phyloP scores from a whole-genome alignment of 2,329 filamentous ascomycete species.

The Ophiostoma perfectum region DNA sequence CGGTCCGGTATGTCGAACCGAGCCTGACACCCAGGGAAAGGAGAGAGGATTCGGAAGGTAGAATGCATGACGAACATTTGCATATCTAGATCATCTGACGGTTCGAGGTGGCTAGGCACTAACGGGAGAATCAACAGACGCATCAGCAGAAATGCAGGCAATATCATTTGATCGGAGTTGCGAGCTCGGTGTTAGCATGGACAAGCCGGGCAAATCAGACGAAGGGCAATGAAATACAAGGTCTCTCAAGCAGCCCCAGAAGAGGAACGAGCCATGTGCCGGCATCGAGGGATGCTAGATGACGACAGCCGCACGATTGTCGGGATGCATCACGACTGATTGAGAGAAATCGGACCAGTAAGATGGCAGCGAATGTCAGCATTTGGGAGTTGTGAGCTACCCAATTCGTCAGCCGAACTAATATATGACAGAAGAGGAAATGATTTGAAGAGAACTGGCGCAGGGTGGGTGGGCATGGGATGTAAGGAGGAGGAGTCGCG shows the following conservation, averaged over 20 bases:
- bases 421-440: not conserved
- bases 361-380: slow-evolving; percentile 1
- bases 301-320: not conserved
- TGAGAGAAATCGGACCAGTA: not conserved
- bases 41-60: too few species aligned
- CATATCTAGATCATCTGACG: not conserved
- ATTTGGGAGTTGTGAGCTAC: not conserved
- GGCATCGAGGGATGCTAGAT: not conserved
- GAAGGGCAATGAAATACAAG: slow-evolving; percentile 1
- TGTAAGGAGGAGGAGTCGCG: not conserved
- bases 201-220: slow-evolving; percentile 16
- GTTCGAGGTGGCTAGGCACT: not conserved
- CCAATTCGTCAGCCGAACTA: not conserved
- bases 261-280: not conserved
- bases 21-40: not conserved
- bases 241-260: not conserved
- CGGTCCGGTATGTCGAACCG: not conserved
- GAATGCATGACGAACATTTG: not conserved
- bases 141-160: slow-evolving; percentile 21
- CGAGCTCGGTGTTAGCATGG: not conserved
- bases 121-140: not conserved
- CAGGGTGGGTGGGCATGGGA: slow-evolving; percentile 10
- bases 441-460: not conserved
- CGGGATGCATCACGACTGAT: slow-evolving; percentile 3
- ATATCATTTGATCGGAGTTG: slow-evolving; percentile 18